These are phyloP conservation scores for Phyllosticta citriasiana DNA, from an alignment of 2,329 filamentous ascomycete species.

Conservation along the genomic window DNA sequence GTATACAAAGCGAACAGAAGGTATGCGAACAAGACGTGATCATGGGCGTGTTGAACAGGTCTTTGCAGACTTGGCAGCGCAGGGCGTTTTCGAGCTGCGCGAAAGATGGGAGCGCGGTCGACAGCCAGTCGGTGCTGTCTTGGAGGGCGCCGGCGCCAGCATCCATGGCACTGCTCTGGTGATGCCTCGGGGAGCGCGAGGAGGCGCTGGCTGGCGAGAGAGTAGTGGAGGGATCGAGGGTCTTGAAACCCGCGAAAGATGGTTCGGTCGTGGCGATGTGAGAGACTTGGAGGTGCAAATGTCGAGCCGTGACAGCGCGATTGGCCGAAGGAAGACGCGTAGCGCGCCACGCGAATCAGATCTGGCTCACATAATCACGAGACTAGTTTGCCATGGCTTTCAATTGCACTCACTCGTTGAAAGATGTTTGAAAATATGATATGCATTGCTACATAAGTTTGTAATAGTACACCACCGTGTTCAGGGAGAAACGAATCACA, in stretches of 20 bases:
- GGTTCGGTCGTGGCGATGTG: background rate
- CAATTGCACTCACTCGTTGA: background rate
- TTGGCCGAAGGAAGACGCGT: background rate
- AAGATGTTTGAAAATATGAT: background rate
- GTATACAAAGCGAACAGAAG: slow-evolving; percentile 93
- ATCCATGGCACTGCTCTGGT: background rate
- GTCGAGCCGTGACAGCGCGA: background rate
- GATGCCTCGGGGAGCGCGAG: background rate
- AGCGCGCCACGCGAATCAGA: background rate
- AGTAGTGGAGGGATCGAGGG: background rate
- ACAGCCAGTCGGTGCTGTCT: slow-evolving; percentile 79
- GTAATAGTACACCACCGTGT: background rate
- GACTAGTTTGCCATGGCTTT: background rate
- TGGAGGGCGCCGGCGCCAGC: background rate
- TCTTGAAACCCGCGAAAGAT: background rate
- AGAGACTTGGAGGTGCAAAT: background rate
- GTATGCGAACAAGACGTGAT: slow-evolving; percentile 92
- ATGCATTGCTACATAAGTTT: background rate
- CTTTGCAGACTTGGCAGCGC: slow-evolving; percentile 95
- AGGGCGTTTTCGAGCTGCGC: slow-evolving; percentile 70
- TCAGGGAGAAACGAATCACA: slow-evolving; percentile 9
- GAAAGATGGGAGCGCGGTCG: slow-evolving; percentile 57
- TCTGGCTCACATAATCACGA: background rate
- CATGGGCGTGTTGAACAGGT: slow-evolving; percentile 91
- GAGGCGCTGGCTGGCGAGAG: background rate